A percentile compares a stretch with the other conserved stretches of the same genome.
Evolutionary conservation across 208 protist genomes (phyloP).

Genomic region (Crithidia fasciculata): DNA sequence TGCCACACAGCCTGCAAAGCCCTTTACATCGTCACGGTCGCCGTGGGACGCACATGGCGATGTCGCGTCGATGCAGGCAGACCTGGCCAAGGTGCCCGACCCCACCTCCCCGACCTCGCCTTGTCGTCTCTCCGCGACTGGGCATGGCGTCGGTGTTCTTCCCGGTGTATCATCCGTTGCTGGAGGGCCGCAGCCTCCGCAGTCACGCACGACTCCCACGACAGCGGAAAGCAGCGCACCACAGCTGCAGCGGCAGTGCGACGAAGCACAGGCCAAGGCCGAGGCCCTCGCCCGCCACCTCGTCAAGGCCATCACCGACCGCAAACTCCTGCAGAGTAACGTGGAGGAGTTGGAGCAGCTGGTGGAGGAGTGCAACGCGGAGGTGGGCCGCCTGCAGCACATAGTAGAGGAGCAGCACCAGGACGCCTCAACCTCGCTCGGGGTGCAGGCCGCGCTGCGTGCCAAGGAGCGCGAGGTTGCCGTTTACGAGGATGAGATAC

Average conservation of each 20-base stretch:
- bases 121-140: neutral
- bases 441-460: conserved; percentile 48
- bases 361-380: conserved; percentile 61
- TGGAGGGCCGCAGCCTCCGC: no score
- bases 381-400: conserved; percentile 64
- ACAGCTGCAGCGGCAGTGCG: conserved; percentile 39
- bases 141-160: neutral
- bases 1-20: neutral
- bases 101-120: neutral
- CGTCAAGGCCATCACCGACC: conserved; percentile 76
- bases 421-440: conserved; percentile 26
- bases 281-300: conserved; percentile 83
- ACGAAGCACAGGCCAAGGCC: conserved; percentile 67
- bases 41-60: no score
- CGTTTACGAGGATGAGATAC: conserved; percentile 81
- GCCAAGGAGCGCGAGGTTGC: conserved; percentile 82
- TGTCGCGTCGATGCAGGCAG: neutral
- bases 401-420: conserved; percentile 55
- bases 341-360: conserved; percentile 67
- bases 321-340: conserved; percentile 59
- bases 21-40: no score
- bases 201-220: no score
- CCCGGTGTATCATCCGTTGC: no score
- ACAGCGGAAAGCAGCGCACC: conserved; percentile 4
- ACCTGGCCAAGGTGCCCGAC: neutral